Evolutionary conservation across 192 early-diverging fungal genomes (phyloP).

Genomic region (Rhizoclosmatium sp.): DNA sequence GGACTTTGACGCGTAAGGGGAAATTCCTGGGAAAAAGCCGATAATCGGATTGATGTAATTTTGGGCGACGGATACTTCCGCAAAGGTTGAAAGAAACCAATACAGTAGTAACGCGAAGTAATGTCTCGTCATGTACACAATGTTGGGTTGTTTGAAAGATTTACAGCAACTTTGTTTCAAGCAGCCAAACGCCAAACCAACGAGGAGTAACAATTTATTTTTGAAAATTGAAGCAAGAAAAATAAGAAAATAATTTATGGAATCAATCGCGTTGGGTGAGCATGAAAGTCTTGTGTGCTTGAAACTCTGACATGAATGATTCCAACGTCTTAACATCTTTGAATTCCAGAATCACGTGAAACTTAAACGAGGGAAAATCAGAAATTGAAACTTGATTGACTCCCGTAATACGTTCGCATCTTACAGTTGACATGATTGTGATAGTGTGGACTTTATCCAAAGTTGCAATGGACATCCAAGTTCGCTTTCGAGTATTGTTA

Average conservation of each 20-base stretch:
- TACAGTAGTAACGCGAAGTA: too few relatives aligned
- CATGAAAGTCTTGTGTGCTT: background rate
- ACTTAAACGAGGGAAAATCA: slow-evolving; percentile 1
- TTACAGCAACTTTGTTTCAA: too few relatives aligned
- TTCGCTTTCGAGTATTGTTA: background rate
- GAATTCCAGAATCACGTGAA: background rate
- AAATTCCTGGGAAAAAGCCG: background rate
- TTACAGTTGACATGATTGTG: background rate
- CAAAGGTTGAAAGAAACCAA: too few relatives aligned
- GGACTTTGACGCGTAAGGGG: background rate
- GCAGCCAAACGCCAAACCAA: too few relatives aligned
- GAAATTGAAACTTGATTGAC: background rate
- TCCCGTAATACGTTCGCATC: background rate
- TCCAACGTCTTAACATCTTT: background rate
- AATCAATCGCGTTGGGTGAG: background rate
- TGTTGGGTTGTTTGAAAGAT: too few relatives aligned
- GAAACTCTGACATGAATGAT: background rate
- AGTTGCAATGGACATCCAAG: background rate
- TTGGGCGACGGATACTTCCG: too few relatives aligned
- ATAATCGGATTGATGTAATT: background rate
- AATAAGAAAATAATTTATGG: background rate
- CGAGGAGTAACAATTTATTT: too few relatives aligned
- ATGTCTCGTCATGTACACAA: too few relatives aligned
- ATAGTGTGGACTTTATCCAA: background rate
- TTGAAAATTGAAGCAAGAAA: too few relatives aligned